Base-by-base conservation (phyloP, 352 stramenopile species). In the Pythium dissotocum region DNA sequence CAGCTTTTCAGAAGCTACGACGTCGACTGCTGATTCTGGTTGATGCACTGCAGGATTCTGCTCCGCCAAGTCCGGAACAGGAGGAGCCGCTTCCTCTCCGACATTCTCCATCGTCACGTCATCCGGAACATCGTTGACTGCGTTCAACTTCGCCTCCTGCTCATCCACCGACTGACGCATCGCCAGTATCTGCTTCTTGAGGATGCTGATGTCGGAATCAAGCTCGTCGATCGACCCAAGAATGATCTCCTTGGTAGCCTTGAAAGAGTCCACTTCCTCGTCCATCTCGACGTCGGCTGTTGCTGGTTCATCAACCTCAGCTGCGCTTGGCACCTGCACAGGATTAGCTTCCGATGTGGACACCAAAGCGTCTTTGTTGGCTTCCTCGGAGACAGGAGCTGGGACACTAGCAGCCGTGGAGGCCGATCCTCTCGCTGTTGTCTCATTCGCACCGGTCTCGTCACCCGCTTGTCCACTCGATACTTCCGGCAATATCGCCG, bases 241-340 rank as follows among this genome's bases (percentile, higher is more conserved):
- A 71, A 96, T 93, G 26, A 83, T 73, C 65, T 94, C 85, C 61
- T 96, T 96, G 42, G 83, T 85, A 1, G 76, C 75, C 32, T 81
- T 79, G 18, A 70, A 42, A 12, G 35, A 46, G 4, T 53, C 55
- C 6, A 24, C 54, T 18, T 65, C 59, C 4, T 65, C 63, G 28
- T 65, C 63, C 44, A 52, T 26, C n/a, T 42, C 58, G 2, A 63
- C 53, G 26, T 33, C 35, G 30, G 54, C 26, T 51, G 10, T 28
- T 48, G 56, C 18, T 38, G 63, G 7, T 72, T 73, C 55, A 28
- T 2, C 32, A 33, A 33, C 30, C 7, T 40, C 36, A 35, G 3
- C 28, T 30, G 28, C 12, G 14, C 32, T 3, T n/a, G 44, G 32
- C 16, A 14, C 13, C 38, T 44, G 38, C 10, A 44, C 38, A 5